Conservation (phyloP, 163 green algal genomes). For the Volvox carteri region DNA sequence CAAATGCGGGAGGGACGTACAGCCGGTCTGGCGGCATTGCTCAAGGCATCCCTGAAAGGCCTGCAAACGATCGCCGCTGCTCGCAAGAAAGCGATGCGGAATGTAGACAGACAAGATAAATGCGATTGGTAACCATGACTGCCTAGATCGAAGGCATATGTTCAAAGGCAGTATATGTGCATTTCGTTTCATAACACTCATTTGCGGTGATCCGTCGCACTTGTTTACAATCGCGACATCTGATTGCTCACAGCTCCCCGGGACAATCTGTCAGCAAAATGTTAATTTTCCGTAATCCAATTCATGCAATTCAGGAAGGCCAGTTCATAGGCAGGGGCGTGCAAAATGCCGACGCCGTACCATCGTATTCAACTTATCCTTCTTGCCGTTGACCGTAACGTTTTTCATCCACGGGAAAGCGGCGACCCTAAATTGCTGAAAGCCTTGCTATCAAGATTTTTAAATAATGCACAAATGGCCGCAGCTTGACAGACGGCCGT, state of each 20-base stretch:
- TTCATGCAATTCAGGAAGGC: no score
- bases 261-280: no score
- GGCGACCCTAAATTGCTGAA: no score
- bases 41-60: slow-evolving; percentile 31
- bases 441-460: no score
- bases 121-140: background rate
- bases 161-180: no score
- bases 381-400: background rate
- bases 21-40: background rate
- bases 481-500: background rate
- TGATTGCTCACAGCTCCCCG: no score
- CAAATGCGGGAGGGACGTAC: background rate
- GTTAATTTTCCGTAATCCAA: no score
- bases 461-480: background rate
- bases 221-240: no score
- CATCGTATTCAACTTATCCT: background rate
- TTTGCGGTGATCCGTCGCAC: no score
- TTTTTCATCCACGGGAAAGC: no score
- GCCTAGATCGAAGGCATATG: no score
- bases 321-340: background rate
- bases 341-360: background rate
- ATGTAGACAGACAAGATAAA: background rate
- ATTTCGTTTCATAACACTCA: no score
- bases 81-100: background rate
- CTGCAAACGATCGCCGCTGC: slow-evolving; percentile 29